These are phyloP conservation scores for Buddleja alternifolia DNA, from an alignment of 257 asterid species.

Conservation along the genomic window DNA sequence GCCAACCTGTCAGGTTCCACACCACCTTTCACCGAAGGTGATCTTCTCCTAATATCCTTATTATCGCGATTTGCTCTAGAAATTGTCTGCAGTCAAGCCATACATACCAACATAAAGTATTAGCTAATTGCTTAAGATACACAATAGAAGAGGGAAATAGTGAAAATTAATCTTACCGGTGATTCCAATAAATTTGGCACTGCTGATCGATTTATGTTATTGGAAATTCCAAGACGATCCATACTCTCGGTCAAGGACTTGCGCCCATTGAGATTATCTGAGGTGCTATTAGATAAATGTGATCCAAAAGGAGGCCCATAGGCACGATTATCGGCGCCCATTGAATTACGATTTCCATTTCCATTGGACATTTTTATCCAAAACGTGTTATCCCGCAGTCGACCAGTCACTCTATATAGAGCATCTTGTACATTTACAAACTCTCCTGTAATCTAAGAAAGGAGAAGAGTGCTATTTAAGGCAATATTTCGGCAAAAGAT, in stretches of 20 bases:
- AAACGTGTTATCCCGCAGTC: conserved; percentile 57
- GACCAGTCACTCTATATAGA: conserved; percentile 58
- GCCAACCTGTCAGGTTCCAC: conserved; percentile 63
- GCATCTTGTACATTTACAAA: conserved; percentile 65
- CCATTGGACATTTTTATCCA: conserved; percentile 40
- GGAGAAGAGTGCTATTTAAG: no score
- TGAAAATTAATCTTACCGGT: conserved; percentile 38
- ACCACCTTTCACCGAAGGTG: conserved; percentile 48
- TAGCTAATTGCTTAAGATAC: conserved; percentile 12
- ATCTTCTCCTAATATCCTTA: conserved; percentile 42
- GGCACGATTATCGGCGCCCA: conserved; percentile 38
- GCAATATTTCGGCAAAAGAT: conserved; percentile 8
- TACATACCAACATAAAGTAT: conserved; percentile 9
- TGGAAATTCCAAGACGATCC: conserved; percentile 52
- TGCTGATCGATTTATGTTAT: conserved; percentile 41
- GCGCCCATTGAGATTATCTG: no score
- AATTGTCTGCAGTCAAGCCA: conserved; percentile 42
- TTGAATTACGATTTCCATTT: conserved; percentile 36
- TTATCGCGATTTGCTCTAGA: conserved; percentile 42
- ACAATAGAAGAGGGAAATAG: conserved; percentile 17
- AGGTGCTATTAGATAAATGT: conserved; percentile 43
- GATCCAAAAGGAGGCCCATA: conserved; percentile 45
- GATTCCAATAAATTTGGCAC: conserved; percentile 44
- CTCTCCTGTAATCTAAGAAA: conserved; percentile 76
- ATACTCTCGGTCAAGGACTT: conserved; percentile 46